Evolutionary conservation across 164 flowering plant genomes (phyloP).

Genomic region (Nelumbo lutea): DNA sequence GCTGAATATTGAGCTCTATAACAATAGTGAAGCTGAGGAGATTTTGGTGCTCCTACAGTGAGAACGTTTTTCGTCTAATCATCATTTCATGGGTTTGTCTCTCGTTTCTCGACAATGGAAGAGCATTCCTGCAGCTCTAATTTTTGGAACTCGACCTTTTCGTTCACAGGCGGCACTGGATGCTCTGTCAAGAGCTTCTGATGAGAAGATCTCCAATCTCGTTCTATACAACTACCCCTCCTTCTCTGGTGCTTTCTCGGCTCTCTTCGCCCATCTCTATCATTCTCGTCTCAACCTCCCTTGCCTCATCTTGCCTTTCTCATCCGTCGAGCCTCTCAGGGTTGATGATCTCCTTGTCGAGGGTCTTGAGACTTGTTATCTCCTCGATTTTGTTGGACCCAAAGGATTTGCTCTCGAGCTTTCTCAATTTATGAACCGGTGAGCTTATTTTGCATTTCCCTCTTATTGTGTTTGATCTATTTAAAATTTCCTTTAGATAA

Average conservation of each 20-base stretch:
- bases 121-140: not conserved
- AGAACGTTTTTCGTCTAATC: no score
- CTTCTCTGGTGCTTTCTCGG: constrained; percentile 72
- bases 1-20: no score
- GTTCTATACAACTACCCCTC: constrained; percentile 92
- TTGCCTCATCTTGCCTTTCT: constrained; percentile 75
- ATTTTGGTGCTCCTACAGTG: no score
- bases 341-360: constrained; percentile 56
- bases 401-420: constrained; percentile 52
- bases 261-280: constrained; percentile 81
- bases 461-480: not conserved
- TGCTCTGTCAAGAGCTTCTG: constrained; percentile 55
- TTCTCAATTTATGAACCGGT: constrained; percentile 38
- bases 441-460: constrained; percentile 13
- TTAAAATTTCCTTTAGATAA: not conserved
- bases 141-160: constrained; percentile 27
- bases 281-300: constrained; percentile 60
- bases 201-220: constrained; percentile 44
- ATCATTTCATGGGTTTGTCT: not conserved
- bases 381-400: constrained; percentile 81
- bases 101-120: constrained; percentile 5
- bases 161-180: constrained; percentile 81
- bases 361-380: constrained; percentile 64
- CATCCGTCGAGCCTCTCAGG: constrained; percentile 74
- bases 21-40: no score